Conservation (phyloP, 75 land plant species). For the Cupressus sempervirens region DNA sequence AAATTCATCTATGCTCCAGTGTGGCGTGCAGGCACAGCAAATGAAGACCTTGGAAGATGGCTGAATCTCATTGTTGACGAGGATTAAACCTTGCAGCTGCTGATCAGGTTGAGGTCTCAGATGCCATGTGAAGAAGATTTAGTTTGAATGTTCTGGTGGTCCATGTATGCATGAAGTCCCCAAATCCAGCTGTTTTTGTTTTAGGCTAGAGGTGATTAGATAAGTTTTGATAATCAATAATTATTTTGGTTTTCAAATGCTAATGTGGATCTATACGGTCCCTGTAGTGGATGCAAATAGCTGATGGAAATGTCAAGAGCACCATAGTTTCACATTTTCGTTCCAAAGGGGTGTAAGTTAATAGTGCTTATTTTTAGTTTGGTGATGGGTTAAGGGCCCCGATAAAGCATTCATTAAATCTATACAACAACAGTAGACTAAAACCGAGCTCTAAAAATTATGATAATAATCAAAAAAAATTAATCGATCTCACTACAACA, state of each 20-base stretch:
- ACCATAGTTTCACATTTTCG: not conserved
- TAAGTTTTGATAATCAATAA: not conserved
- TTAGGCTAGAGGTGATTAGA: not conserved
- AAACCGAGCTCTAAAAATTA: not conserved
- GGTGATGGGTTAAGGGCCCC: not conserved
- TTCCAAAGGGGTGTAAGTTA: not conserved
- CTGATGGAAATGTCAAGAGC: not conserved
- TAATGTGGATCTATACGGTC: not conserved
- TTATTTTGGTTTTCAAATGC: not conserved
- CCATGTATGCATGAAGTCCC: not conserved
- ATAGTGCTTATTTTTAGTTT: not conserved
- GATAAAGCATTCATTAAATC: not conserved
- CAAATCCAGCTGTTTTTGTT: not conserved
- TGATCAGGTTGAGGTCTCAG: not conserved
- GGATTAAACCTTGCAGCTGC: not conserved
- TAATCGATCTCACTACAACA: not conserved
- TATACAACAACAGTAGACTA: not conserved
- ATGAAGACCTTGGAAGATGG: too few species aligned
- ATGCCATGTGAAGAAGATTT: not conserved
- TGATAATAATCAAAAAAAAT: not conserved
- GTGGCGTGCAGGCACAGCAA: not conserved
- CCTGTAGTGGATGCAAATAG: not conserved
- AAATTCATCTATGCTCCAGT: not conserved
- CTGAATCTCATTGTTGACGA: not conserved
- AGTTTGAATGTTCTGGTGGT: not conserved